Evolutionary conservation across 2,329 filamentous ascomycete species (phyloP).

Genomic region (Apiospora koreana): DNA sequence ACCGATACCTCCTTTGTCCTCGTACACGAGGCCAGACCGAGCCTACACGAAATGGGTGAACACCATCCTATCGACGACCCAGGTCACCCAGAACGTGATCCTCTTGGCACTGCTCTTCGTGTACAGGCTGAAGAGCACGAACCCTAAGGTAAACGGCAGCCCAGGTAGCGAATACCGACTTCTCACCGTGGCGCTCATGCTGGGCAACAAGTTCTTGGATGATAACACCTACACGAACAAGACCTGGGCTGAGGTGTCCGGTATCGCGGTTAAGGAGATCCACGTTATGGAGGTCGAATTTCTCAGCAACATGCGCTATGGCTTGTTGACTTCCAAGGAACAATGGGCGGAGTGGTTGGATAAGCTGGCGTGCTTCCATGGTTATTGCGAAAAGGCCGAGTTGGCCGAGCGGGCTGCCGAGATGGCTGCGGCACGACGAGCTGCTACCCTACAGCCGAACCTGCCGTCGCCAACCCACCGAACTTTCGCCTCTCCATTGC

Average conservation of each 20-base stretch:
- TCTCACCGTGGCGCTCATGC: constrained; percentile 92
- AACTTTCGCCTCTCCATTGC: constrained; percentile 46
- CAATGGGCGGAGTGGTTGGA: constrained; percentile 88
- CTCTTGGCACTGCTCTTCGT: constrained; percentile 88
- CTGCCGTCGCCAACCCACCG: constrained; percentile 40
- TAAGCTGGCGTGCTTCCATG: constrained; percentile 79
- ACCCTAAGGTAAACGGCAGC: constrained; percentile 85
- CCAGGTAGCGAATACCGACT: constrained; percentile 91
- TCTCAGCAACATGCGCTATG: constrained; percentile 96
- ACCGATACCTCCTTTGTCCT: constrained; percentile 54
- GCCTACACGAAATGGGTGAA: constrained; percentile 94
- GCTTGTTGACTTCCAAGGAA: constrained; percentile 79
- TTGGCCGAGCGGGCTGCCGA: constrained; percentile 24
- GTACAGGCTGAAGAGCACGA: constrained; percentile 87
- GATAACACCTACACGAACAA: constrained; percentile 99
- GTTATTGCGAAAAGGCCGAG: constrained; percentile 76
- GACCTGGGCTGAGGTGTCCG: constrained; percentile 97
- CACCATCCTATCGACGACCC: constrained; percentile 86
- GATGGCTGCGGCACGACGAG: constrained; percentile 30
- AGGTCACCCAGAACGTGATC: constrained; percentile 95
- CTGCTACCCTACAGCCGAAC: constrained; percentile 6
- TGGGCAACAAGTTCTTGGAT: constrained; percentile 97
- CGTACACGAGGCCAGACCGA: constrained; percentile 73
- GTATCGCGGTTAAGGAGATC: constrained; percentile 90
- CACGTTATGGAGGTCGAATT: constrained; percentile 99